phyloP scores from a whole-genome alignment of 176 grass and related monocot species.

The Triticum dicoccoides region DNA sequence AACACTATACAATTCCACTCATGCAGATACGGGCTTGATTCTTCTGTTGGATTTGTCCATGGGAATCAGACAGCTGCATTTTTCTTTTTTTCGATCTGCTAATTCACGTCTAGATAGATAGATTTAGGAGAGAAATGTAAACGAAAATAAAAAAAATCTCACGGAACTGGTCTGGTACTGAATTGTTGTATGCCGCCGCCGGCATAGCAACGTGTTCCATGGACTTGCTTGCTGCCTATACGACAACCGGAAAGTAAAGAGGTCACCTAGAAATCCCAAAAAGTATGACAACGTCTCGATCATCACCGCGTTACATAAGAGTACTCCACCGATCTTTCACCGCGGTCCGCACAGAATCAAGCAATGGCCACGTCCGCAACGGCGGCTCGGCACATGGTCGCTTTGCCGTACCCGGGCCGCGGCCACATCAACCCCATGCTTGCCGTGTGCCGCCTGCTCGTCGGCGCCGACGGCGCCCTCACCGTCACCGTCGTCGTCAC shows the following conservation, averaged over 20 bases:
- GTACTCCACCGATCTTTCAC: neutral
- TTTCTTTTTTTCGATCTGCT: too few relatives aligned
- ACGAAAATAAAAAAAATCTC: too few relatives aligned
- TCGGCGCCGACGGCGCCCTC: slow-evolving; percentile 27
- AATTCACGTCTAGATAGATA: too few relatives aligned
- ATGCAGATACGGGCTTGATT: too few relatives aligned
- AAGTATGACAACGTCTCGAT: neutral
- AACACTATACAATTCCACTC: too few relatives aligned
- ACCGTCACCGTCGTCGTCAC: slow-evolving; percentile 60
- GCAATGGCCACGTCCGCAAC: slow-evolving; percentile 3
- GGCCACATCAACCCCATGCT: slow-evolving; percentile 84
- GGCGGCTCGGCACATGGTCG: slow-evolving; percentile 41
- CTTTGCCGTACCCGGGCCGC: slow-evolving; percentile 62
- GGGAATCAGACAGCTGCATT: too few relatives aligned
- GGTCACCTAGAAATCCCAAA: neutral
- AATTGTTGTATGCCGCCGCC: neutral
- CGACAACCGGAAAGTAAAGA: neutral
- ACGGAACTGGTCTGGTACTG: neutral
- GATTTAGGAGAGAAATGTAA: too few relatives aligned
- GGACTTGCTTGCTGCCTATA: neutral
- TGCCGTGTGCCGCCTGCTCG: slow-evolving; percentile 49
- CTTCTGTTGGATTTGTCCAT: too few relatives aligned
- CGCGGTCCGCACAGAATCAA: neutral
- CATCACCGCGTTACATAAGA: neutral
- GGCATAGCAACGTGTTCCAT: neutral